Evolutionary conservation across 768 basidiomycete species (phyloP).

Genomic region (Tylopilus sp.): DNA sequence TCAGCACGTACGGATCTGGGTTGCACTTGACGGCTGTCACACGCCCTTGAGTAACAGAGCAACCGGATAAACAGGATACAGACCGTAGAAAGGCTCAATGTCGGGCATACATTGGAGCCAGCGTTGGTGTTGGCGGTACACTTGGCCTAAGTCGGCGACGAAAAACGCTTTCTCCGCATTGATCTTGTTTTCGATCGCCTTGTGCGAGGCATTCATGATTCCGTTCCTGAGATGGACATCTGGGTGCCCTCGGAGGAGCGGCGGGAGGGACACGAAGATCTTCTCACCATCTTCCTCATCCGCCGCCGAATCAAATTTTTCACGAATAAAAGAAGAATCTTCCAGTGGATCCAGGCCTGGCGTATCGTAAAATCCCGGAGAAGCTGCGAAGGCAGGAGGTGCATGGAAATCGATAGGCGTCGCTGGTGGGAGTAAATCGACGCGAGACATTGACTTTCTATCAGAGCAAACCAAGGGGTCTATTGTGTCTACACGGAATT

Average conservation of each 20-base stretch:
- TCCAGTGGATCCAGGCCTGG: conserved; percentile 11
- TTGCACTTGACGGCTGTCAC: conserved; percentile 92
- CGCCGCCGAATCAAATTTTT: conserved; percentile 48
- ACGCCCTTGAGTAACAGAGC: conserved; percentile 26
- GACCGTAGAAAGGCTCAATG: conserved; percentile 94
- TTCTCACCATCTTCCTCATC: conserved; percentile 36
- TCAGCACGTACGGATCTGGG: conserved; percentile 91
- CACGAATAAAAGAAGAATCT: conserved; percentile 26
- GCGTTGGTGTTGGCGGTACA: conserved; percentile 79
- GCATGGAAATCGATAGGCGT: conserved; percentile 27
- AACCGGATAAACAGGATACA: conserved; percentile 27
- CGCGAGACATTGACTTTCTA: conserved; percentile 51
- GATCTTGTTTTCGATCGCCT: conserved; percentile 48
- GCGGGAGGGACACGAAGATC: conserved; percentile 62
- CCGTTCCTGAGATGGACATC: conserved; percentile 73
- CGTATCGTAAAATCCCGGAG: conserved; percentile 23
- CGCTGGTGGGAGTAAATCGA: conserved; percentile 44
- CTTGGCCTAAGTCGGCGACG: conserved; percentile 87
- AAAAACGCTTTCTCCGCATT: conserved; percentile 96
- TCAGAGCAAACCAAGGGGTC: conserved; percentile 15
- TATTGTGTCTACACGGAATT: conserved; percentile 25
- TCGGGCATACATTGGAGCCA: conserved; percentile 78
- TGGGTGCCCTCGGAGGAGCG: conserved; percentile 64
- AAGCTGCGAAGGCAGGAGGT: conserved; percentile 30
- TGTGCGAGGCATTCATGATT: conserved; percentile 61